Base-by-base conservation (phyloP, 805 yeast genomes). In the Yamadazyma laniorum region DNA sequence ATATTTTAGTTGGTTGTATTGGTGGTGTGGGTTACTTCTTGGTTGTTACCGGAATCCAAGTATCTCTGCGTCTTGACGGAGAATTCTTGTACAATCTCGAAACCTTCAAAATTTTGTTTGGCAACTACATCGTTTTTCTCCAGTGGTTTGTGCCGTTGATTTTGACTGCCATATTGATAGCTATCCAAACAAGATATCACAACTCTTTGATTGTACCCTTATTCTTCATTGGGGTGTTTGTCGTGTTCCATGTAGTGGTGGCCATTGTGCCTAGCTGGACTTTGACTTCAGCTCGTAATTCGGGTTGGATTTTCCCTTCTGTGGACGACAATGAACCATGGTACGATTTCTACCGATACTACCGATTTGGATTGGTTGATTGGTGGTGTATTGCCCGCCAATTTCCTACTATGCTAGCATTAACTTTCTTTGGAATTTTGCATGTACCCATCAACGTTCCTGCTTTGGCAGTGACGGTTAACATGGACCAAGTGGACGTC, bases 371-470 rank as follows among this genome's bases (percentile, higher is more conserved):
- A 3, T 59, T 73, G 19, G 93, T 88, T n/a, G 79, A 86, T 58
- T 87, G 95, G 93, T 54, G 64, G 44, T 71, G 81, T 19, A 70
- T 93, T 18, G 33, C 79, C 2, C 65, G 72, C 37, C 87, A 89
- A 52, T 44, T 89, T 14, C 99, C 99, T 5, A 84, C 95, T 2
- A 93, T 93, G 96, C 64, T 91, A 39, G 99, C 99, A 0, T 69
- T 93, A 47, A 90, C 98, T 0, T 93, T 93, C 56, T 93, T 93
- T 54, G 99, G 99, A 9, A 84, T 93, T 27, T 65, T 93, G 39
- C 99, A 93, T 53, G 99, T 93, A 8, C 99, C 99, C 3, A 93
- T 93, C 43, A 93, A 93, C 57, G 97, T 93, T 11, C 99, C 99
- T 1, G 98, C 99, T 0, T 70, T 93, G 32, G 97, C 98, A 0